These are phyloP conservation scores for Podila clonocystis DNA, from an alignment of 192 early-diverging fungal genomes.

Conservation along the genomic window DNA sequence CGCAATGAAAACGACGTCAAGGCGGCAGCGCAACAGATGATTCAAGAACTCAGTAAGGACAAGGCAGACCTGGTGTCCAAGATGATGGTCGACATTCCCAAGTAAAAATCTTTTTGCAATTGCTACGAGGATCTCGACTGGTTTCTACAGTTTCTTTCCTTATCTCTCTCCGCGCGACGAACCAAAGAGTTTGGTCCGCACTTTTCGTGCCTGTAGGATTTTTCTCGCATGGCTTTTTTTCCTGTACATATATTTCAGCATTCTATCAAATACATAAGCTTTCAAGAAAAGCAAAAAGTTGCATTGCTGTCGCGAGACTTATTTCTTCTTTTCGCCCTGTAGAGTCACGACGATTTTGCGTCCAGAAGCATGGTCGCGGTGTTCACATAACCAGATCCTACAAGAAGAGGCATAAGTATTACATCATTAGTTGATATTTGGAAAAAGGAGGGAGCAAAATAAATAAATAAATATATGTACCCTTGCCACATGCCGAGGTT, in stretches of 20 bases:
- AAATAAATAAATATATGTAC: slow-evolving; percentile 31
- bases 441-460: too few relatives aligned
- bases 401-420: not conserved
- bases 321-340: slow-evolving; percentile 68
- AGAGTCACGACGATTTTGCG: slow-evolving; percentile 78
- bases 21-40: slow-evolving; percentile 41
- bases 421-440: too few relatives aligned
- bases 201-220: too few relatives aligned
- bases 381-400: slow-evolving; percentile 82
- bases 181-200: too few relatives aligned
- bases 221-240: not conserved
- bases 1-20: slow-evolving; percentile 60
- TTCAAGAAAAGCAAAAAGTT: not conserved
- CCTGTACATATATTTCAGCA: not conserved
- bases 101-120: not conserved
- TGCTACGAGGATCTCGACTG: not conserved
- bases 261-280: too few relatives aligned
- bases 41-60: slow-evolving; percentile 14
- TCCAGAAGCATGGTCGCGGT: slow-evolving; percentile 66
- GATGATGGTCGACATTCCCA: slow-evolving; percentile 21
- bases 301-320: too few relatives aligned
- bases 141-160: not conserved
- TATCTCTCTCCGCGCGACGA: not conserved
- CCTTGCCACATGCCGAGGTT: slow-evolving; percentile 90
- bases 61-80: slow-evolving; percentile 25